phyloP scores from a whole-genome alignment of 441 rosid genomes.

The Populus hybrid region DNA sequence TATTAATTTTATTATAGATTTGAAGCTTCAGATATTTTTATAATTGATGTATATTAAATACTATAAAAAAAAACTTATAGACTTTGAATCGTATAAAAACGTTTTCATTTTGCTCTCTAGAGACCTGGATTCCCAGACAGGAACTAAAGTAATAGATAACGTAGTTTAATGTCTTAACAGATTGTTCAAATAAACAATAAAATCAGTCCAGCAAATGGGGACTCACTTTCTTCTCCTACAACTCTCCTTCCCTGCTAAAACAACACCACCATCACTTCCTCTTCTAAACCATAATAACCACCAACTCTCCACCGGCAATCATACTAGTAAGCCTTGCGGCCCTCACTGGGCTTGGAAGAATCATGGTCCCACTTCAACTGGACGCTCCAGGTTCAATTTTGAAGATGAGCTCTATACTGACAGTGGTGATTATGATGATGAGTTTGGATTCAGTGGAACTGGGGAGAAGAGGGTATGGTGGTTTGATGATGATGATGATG shows the following conservation, averaged over 20 bases:
- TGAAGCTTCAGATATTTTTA: no score
- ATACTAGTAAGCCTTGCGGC: conserved; percentile 24
- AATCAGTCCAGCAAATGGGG: conserved; percentile 24
- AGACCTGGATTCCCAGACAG: background rate
- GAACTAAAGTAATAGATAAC: background rate
- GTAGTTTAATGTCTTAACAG: background rate
- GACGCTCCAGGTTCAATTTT: conserved; percentile 34
- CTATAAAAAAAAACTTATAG: no score
- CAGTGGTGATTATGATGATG: conserved; percentile 26
- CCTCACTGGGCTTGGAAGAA: background rate
- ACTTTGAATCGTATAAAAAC: background rate
- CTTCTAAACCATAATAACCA: conserved; percentile 2
- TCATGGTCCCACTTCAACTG: background rate
- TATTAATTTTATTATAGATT: no score
- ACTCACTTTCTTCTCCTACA: conserved; percentile 20
- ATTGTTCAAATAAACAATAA: background rate
- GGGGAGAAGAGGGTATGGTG: conserved; percentile 54
- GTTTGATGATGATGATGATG: conserved; percentile 25
- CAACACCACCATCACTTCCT: conserved; percentile 10
- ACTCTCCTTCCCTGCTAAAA: conserved; percentile 9
- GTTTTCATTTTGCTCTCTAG: background rate
- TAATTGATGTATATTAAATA: no score
- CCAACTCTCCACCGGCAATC: conserved; percentile 13
- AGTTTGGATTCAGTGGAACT: conserved; percentile 28
- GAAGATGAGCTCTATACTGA: conserved; percentile 38